These are phyloP conservation scores for Trichosporon ovoides DNA, from an alignment of 1,284 basidiomycete species.

Conservation along the genomic window DNA sequence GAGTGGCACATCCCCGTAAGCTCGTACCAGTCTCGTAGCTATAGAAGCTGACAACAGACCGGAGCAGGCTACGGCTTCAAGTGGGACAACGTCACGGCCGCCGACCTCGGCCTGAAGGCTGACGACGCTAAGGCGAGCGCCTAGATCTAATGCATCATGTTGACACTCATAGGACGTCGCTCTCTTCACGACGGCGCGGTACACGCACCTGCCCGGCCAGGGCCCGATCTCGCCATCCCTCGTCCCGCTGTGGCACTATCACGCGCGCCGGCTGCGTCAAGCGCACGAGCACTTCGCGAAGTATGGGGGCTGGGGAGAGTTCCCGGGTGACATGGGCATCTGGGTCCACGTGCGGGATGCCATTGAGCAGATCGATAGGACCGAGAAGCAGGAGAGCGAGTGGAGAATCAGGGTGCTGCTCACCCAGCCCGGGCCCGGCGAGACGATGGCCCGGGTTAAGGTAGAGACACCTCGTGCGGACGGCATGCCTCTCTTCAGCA, in stretches of 20 bases:
- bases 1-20: constrained; percentile 54
- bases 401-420: constrained; percentile 31
- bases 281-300: constrained; percentile 32
- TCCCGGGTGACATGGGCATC: constrained; percentile 28
- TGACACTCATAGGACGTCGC: constrained; percentile 9
- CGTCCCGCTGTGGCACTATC: constrained; percentile 31
- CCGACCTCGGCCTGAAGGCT: background rate
- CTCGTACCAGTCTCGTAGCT: background rate
- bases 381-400: constrained; percentile 27
- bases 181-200: constrained; percentile 41
- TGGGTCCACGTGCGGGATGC: constrained; percentile 18
- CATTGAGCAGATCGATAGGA: constrained; percentile 17
- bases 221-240: constrained; percentile 8
- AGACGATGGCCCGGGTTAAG: background rate
- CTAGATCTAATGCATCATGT: constrained; percentile 2
- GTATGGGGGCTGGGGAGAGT: constrained; percentile 27
- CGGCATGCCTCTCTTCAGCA: constrained; percentile 21
- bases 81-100: constrained; percentile 25
- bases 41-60: constrained; percentile 25
- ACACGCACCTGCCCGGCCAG: constrained; percentile 20
- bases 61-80: constrained; percentile 38
- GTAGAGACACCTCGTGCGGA: background rate
- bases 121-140: constrained; percentile 15
- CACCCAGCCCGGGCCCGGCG: background rate
- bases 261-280: constrained; percentile 30